Percentiles rank a stretch among this genome's conserved stretches.
Conservation (phyloP, 192 early-diverging fungal species). For the Backusella macrospora region DNA sequence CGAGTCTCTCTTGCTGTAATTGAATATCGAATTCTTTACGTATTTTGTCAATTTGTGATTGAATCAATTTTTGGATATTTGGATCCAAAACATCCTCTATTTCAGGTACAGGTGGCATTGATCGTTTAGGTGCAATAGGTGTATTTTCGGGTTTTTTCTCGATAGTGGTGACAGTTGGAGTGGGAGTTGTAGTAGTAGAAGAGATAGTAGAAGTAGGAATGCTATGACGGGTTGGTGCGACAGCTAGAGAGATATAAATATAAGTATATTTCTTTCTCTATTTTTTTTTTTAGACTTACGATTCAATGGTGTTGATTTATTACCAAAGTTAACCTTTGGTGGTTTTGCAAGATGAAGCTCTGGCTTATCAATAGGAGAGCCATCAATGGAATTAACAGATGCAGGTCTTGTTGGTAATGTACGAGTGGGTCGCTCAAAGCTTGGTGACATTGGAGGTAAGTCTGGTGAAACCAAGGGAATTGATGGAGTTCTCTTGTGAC, state of each 20-base stretch:
- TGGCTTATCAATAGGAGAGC: not conserved
- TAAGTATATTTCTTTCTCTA: not conserved
- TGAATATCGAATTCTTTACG: conserved; percentile 26
- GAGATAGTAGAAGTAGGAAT: no score
- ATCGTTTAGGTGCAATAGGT: conserved; percentile 18
- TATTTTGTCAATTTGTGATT: conserved; percentile 27
- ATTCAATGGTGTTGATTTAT: conserved; percentile 10
- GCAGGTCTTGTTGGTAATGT: conserved; percentile 23
- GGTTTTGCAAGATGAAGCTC: conserved; percentile 8
- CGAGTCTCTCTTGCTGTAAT: conserved; percentile 26
- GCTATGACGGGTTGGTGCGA: not conserved
- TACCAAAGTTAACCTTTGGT: conserved; percentile 13
- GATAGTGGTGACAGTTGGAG: not conserved
- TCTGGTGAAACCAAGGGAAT: conserved; percentile 37
- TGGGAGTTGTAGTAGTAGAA: not conserved
- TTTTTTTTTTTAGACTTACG: not conserved
- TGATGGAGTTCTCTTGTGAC: conserved; percentile 26
- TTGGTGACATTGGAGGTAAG: conserved; percentile 36
- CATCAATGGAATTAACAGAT: not conserved
- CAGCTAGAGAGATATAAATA: conserved; percentile 3
- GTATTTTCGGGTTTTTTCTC: not conserved
- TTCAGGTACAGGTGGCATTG: conserved; percentile 12
- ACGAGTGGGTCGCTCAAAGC: conserved; percentile 29
- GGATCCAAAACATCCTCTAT: conserved; percentile 13
- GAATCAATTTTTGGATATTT: conserved; percentile 13